Percentiles rank a stretch among this genome's conserved stretches.
Conservation (phyloP, 2,329 filamentous ascomycete species). For the Calonectria naviculata region DNA sequence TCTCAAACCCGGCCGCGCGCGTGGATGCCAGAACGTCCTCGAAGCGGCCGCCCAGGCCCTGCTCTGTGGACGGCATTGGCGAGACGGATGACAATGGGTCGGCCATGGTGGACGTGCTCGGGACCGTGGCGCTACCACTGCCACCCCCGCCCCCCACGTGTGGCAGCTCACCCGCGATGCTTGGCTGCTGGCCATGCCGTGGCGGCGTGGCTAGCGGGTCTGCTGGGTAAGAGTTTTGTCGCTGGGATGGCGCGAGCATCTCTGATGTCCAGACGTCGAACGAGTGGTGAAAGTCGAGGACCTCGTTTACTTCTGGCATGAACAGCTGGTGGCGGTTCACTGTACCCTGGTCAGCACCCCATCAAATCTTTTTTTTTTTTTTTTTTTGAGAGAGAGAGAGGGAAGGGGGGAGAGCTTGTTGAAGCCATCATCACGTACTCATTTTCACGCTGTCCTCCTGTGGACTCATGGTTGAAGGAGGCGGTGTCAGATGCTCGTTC, state of each 20-base stretch:
- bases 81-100: background rate
- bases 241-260: constrained; percentile 3
- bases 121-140: background rate
- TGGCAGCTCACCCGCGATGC: background rate
- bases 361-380: no score
- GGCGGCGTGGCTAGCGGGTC: background rate
- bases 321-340: constrained; percentile 9
- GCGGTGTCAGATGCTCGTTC: background rate
- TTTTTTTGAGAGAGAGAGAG: background rate
- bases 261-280: constrained; percentile 11
- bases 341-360: background rate
- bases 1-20: constrained; percentile 10
- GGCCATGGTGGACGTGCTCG: background rate
- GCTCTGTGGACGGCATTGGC: background rate
- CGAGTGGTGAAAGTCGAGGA: constrained; percentile 2
- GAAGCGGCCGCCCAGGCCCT: constrained; percentile 6
- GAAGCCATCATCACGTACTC: constrained; percentile 10
- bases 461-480: background rate
- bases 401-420: background rate
- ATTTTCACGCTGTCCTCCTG: background rate
- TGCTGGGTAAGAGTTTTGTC: background rate
- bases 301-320: constrained; percentile 2
- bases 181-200: background rate
- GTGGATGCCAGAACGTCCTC: constrained; percentile 8
- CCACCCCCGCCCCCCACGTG: constrained; percentile 1